These are phyloP conservation scores for Pelargonium australe DNA, from an alignment of 441 rosid genomes.

Conservation along the genomic window DNA sequence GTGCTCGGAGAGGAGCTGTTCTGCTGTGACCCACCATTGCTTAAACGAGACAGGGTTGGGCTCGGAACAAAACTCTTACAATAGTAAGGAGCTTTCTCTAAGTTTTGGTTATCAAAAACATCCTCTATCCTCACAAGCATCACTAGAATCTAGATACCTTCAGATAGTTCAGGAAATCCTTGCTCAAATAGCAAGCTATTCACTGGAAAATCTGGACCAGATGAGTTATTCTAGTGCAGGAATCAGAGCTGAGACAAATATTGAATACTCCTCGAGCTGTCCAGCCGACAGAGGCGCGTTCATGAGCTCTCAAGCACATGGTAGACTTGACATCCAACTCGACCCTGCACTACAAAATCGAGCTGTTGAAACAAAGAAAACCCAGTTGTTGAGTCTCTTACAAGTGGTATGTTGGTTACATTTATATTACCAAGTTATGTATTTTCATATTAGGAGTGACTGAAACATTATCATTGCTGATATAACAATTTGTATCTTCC, in stretches of 20 bases:
- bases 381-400: conserved; percentile 54
- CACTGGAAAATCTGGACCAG: conserved; percentile 47
- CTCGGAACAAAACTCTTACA: conserved; percentile 42
- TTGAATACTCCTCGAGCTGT: not conserved
- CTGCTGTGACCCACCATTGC: conserved; percentile 28
- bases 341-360: conserved; percentile 29
- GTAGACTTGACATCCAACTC: conserved; percentile 19
- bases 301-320: conserved; percentile 21
- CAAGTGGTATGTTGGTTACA: conserved; percentile 50
- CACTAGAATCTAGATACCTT: conserved; percentile 60
- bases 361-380: conserved; percentile 51
- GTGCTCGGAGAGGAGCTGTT: conserved; percentile 45
- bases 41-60: conserved; percentile 31
- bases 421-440: not conserved
- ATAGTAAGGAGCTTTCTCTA: conserved; percentile 48
- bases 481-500: too few relatives aligned
- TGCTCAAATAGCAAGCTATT: conserved; percentile 67
- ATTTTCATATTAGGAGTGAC: not conserved
- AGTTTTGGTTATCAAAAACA: conserved; percentile 32
- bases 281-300: not conserved
- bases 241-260: conserved; percentile 22
- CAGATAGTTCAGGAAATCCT: conserved; percentile 75
- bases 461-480: too few relatives aligned
- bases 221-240: conserved; percentile 28
- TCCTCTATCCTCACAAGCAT: conserved; percentile 35